These are phyloP conservation scores for Suillus brevipes DNA, from an alignment of 768 basidiomycete genomes.

Conservation along the genomic window DNA sequence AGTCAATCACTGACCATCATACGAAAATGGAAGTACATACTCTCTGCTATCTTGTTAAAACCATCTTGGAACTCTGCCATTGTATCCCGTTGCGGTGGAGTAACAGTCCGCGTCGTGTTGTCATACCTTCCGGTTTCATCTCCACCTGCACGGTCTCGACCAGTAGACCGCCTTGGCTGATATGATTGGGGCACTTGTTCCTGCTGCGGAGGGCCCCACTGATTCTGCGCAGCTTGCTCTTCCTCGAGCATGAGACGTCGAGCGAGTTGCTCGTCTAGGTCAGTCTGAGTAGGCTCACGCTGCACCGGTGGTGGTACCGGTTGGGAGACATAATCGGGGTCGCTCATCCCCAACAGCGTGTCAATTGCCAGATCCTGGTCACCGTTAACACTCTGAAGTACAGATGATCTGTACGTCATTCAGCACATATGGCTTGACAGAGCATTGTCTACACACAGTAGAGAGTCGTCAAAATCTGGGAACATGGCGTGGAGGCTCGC, in stretches of 20 bases:
- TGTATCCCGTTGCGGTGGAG: conserved; percentile 46
- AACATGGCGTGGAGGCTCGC: conserved; percentile 66
- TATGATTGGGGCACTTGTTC: conserved; percentile 23
- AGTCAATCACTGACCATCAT: neutral
- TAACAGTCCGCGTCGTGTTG: conserved; percentile 13
- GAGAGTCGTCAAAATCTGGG: conserved; percentile 74
- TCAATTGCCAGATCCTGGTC: conserved; percentile 79
- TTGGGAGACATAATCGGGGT: conserved; percentile 65
- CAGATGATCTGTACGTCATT: conserved; percentile 49
- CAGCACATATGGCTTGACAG: neutral
- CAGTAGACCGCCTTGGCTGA: conserved; percentile 16
- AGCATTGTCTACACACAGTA: conserved; percentile 50
- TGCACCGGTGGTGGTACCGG: conserved; percentile 8
- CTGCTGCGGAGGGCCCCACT: conserved; percentile 20
- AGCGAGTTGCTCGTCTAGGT: conserved; percentile 80
- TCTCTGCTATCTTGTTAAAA: conserved; percentile 74
- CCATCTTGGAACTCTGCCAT: conserved; percentile 73
- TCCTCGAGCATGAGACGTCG: conserved; percentile 69
- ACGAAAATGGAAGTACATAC: conserved; percentile 41
- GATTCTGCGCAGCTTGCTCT: conserved; percentile 32
- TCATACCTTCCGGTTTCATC: conserved; percentile 12
- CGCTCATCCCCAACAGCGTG: conserved; percentile 79
- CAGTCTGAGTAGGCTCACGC: conserved; percentile 48
- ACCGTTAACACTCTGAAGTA: conserved; percentile 70
- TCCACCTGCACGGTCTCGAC: conserved; percentile 12